These are phyloP conservation scores for Podospora bellae-mahoneyi DNA, from an alignment of 495 filamentous ascomycete genomes.

Conservation along the genomic window DNA sequence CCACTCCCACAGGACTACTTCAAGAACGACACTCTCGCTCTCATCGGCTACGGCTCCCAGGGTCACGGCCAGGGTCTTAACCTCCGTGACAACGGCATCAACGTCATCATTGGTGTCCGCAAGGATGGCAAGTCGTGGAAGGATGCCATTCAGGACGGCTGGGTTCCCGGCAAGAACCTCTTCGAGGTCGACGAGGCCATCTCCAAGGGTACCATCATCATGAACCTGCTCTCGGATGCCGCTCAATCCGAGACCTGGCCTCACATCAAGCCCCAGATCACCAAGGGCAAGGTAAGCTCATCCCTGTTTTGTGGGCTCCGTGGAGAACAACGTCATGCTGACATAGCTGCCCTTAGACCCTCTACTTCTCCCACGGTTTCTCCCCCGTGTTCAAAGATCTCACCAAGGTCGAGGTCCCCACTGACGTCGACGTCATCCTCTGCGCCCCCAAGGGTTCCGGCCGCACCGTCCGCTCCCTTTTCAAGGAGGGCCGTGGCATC, in stretches of 20 bases:
- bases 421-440: constrained; percentile 96
- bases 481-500: constrained; percentile 97
- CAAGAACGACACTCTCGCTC: constrained; percentile 98
- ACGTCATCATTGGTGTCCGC: constrained; percentile 96
- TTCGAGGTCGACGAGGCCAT: constrained; percentile 98
- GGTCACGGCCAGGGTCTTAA: constrained; percentile 98
- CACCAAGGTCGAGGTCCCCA: constrained; percentile 96
- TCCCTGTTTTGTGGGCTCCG: constrained; percentile 1
- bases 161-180: constrained; percentile 96
- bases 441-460: constrained; percentile 98
- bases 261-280: constrained; percentile 91
- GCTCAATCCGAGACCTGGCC: constrained; percentile 99
- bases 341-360: constrained; percentile 55
- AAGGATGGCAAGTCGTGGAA: constrained; percentile 98
- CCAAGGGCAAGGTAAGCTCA: constrained; percentile 82
- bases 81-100: constrained; percentile 97
- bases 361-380: constrained; percentile 99
- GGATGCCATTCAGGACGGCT: constrained; percentile 94
- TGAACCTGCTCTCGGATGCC: constrained; percentile 97
- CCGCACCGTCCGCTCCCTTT: constrained; percentile 95
- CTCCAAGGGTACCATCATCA: constrained; percentile 87
- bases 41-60: constrained; percentile 98
- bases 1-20: constrained; percentile 77
- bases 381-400: constrained; percentile 99
- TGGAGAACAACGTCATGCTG: constrained; percentile 4